Base-by-base conservation (phyloP, 2,329 filamentous ascomycete species). In the Clarireedia sp. region DNA sequence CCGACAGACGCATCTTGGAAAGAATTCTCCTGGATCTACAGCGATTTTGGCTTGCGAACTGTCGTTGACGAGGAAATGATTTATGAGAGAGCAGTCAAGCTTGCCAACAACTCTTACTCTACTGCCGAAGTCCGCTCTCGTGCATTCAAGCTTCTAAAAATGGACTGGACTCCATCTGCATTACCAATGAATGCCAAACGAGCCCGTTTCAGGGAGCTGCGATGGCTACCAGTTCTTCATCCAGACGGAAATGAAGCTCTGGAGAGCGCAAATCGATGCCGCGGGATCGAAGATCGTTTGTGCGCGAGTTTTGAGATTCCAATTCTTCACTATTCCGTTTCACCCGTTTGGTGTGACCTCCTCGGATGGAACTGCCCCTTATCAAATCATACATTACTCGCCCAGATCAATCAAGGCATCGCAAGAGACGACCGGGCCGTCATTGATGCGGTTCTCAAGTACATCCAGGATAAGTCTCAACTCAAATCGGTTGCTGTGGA, bases 341-440 rank as follows among this genome's bases (percentile, higher is more conserved):
- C 51, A 33, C 10, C 8, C 5, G 33, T 51, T 9, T 66, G 64
- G 64, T 16, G 46, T 26, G 23, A 7, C 1, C 52, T 50, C 8
- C 59, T 66, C 46, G 63, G 63, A 5, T 66, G 63, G 64, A 0
- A 52, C 8, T 44, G 49, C 16, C 50, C 9, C 4, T 47, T 66
- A n/a, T 38, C 59, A 5, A 46, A 37, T 3, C 3, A 54, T 9
- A 38, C 61, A 9, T 50, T 66, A 21, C 48, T 64, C 12, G 26
- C 48, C 1, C 64, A 66, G n/a, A 58, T 66, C 5, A 23, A 46
- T 3, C 41, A 51, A 14, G 63, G 59, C 5, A 19, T 64, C 44
- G 21, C 54, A 40, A 51, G 45, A 3, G 43, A 55, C 0, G 46
- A 60, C 21, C 46, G 26, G 17, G 17, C 48, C 3, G 53, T 66